A percentile compares a stretch with the other conserved stretches of the same genome.
phyloP scores from a whole-genome alignment of 257 asterid species.

The Fraxinus americana region DNA sequence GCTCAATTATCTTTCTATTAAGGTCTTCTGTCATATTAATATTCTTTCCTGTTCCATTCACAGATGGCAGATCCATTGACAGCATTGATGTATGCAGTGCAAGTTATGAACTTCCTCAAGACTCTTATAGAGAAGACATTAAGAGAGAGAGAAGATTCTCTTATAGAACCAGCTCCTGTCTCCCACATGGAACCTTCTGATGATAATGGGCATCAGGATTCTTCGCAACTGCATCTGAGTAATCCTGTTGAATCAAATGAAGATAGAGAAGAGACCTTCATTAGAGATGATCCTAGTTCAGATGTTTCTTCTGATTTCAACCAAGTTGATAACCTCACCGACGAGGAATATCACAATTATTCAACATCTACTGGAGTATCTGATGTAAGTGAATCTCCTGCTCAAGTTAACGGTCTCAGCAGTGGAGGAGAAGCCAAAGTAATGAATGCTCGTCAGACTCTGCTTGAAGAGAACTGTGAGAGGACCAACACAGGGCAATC shows the following conservation, averaged over 20 bases:
- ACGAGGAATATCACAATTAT: constrained; percentile 57
- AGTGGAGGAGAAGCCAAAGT: constrained; percentile 29
- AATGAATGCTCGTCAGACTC: constrained; percentile 20
- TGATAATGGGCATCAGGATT: constrained; percentile 62
- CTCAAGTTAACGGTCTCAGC: constrained; percentile 22
- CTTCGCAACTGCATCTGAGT: constrained; percentile 37
- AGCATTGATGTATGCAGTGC: constrained; percentile 91
- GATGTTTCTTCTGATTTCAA: constrained; percentile 46
- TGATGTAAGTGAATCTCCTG: constrained; percentile 46
- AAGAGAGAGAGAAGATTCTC: constrained; percentile 61
- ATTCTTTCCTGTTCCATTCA: constrained; percentile 3
- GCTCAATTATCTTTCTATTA: neutral
- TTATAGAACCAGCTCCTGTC: constrained; percentile 43
- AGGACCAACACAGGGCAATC: constrained; percentile 40
- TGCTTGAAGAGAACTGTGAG: constrained; percentile 27
- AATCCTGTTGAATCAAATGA: constrained; percentile 34
- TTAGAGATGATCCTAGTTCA: constrained; percentile 43
- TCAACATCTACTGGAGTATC: constrained; percentile 64
- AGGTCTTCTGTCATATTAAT: neutral
- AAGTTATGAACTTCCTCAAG: constrained; percentile 91
- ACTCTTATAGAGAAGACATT: constrained; percentile 83
- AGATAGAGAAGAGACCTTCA: constrained; percentile 33
- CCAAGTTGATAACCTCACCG: constrained; percentile 38
- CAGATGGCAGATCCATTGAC: constrained; percentile 95
- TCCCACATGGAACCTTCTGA: constrained; percentile 56